Base-by-base conservation (phyloP, 139 green algal species). In the Chlorella sp. region DNA sequence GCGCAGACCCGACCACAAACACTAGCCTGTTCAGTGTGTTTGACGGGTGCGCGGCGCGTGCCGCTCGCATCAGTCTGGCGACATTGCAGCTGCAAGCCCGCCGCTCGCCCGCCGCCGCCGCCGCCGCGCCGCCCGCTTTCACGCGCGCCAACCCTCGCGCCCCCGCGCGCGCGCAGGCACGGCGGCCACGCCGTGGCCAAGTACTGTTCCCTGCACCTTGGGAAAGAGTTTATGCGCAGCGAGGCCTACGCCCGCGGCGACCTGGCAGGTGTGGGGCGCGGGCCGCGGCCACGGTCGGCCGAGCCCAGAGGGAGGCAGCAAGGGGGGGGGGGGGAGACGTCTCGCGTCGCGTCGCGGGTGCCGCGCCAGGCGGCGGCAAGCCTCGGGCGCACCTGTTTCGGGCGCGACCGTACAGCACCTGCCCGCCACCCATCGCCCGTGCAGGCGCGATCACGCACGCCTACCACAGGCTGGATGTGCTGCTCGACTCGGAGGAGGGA, bases 401-500 rank as follows among this genome's bases (percentile, higher is more conserved):
- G n/a, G n/a, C n/a, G n/a, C n/a, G n/a, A n/a, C n/a, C n/a, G n/a
- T n/a, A n/a, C n/a, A n/a, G n/a, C n/a, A n/a, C n/a, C n/a, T n/a
- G n/a, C n/a, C n/a, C n/a, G n/a, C n/a, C n/a, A n/a, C n/a, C n/a
- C n/a, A n/a, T n/a, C n/a, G n/a, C n/a, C n/a, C n/a, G n/a, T n/a
- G n/a, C n/a, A n/a, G 38, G 35, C 1, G 79, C 79, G 29, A 67
- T 84, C 35, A 59, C 73, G 1, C 43, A 77, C 2, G 46, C 72
- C 19, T 84, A 80, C 59, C 77, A 67, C 42, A 61, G 71, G 15
- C 42, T 84, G 46, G 79, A 84, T 55, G 56, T 67, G 46, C 79
- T 90, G 74, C 87, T 93, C 36, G 89, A 93, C 58, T 87, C 77
- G 11, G 74, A 81, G 33, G 79, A 65, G 43, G 79, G 79, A 0